Evolutionary conservation across 2,329 filamentous ascomycete genomes (phyloP).

Genomic region (Pseudogymnoascus sp.): DNA sequence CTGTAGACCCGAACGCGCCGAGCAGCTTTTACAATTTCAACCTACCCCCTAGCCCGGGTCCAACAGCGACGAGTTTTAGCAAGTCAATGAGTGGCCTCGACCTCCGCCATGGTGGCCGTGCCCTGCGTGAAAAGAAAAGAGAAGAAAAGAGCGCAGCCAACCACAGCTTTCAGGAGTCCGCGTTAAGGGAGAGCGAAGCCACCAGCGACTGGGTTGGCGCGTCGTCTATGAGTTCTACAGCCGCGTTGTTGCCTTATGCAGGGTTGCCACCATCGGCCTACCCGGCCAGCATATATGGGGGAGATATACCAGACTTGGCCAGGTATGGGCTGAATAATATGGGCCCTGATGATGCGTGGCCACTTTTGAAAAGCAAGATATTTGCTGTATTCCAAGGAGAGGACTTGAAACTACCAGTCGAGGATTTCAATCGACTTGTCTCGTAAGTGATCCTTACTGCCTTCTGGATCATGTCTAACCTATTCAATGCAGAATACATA

Average conservation of each 20-base stretch:
- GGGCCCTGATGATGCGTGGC: conserved; percentile 74
- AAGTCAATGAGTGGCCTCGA: conserved; percentile 80
- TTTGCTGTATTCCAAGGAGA: conserved; percentile 76
- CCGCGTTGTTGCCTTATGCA: conserved; percentile 31
- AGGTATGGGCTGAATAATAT: conserved; percentile 64
- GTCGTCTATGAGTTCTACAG: conserved; percentile 43
- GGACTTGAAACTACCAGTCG: conserved; percentile 70
- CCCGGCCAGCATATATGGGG: conserved; percentile 37
- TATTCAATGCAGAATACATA: conserved; percentile 48
- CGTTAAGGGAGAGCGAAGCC: conserved; percentile 28
- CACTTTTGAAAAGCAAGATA: conserved; percentile 67
- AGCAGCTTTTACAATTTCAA: conserved; percentile 75
- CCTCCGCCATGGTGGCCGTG: conserved; percentile 68
- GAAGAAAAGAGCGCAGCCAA: conserved; percentile 51
- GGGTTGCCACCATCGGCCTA: conserved; percentile 18
- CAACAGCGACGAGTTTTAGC: conserved; percentile 59
- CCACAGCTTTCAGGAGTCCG: conserved; percentile 19
- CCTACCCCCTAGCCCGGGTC: conserved; percentile 63
- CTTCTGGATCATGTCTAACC: not conserved
- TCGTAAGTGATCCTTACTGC: conserved; percentile 31
- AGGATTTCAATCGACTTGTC: conserved; percentile 79
- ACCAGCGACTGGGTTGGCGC: conserved; percentile 44
- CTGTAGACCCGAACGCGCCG: conserved; percentile 67
- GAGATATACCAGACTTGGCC: conserved; percentile 47
- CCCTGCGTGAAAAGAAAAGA: conserved; percentile 73